A percentile compares a stretch with the other conserved stretches of the same genome.
These are phyloP conservation scores for Verticillium albo-atrum DNA, from an alignment of 2,329 filamentous ascomycete species.

Conservation along the genomic window DNA sequence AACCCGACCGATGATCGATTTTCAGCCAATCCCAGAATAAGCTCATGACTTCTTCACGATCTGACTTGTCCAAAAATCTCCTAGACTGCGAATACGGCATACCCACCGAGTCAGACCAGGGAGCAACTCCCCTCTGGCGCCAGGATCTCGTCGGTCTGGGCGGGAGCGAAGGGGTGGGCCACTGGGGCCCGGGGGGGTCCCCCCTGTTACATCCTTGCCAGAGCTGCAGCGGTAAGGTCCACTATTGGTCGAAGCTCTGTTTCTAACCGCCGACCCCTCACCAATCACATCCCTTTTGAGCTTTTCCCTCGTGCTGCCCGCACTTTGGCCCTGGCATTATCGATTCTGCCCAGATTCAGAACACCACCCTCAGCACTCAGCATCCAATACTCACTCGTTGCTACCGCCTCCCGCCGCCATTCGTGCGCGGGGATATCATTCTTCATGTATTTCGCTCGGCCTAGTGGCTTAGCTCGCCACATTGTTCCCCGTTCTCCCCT, in stretches of 20 bases:
- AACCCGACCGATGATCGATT: neutral
- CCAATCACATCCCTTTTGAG: conserved; percentile 14
- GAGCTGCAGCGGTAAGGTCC: conserved; percentile 17
- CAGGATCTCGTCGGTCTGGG: neutral
- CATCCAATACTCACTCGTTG: neutral
- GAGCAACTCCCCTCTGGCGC: neutral
- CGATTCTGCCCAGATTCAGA: neutral
- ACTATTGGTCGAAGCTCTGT: conserved; percentile 25
- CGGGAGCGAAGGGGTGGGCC: neutral
- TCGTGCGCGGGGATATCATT: neutral
- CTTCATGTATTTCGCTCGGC: neutral
- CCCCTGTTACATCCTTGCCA: conserved; percentile 10
- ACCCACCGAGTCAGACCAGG: neutral
- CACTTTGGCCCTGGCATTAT: neutral
- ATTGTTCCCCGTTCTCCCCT: no score
- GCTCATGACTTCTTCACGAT: neutral
- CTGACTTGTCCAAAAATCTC: neutral
- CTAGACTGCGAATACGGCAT: neutral
- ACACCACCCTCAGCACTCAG: neutral
- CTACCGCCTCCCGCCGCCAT: neutral
- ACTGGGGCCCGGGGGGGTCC: neutral
- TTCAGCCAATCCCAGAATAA: neutral
- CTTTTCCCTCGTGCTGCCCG: neutral
- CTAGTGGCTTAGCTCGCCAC: neutral
- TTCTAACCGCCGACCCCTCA: conserved; percentile 34